These are phyloP conservation scores for Cordyceps cateniannulata DNA, from an alignment of 2,329 filamentous ascomycete genomes.

Conservation along the genomic window DNA sequence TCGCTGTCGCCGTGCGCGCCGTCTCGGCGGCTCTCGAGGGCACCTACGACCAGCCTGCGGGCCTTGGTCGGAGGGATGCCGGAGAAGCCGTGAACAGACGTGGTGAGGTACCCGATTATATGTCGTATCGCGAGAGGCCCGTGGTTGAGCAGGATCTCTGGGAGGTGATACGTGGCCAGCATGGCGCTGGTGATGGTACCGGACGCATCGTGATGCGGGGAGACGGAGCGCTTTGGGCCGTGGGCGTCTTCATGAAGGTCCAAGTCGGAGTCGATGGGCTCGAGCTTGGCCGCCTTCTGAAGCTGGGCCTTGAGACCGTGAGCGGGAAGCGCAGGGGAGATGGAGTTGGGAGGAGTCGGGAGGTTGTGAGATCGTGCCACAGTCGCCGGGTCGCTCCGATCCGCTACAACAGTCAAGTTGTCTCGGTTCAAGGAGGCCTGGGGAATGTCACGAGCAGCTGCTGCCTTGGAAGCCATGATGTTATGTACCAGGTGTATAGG, in stretches of 20 bases:
- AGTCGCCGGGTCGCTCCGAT: conserved; percentile 53
- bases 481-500: conserved; percentile 33
- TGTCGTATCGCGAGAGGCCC: conserved; percentile 91
- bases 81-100: conserved; percentile 87
- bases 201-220: conserved; percentile 58
- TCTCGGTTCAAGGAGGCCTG: conserved; percentile 56
- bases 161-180: conserved; percentile 84
- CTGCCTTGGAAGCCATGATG: conserved; percentile 59
- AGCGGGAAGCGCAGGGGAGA: conserved; percentile 80
- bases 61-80: conserved; percentile 85
- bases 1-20: conserved; percentile 59
- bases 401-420: conserved; percentile 68
- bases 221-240: conserved; percentile 31
- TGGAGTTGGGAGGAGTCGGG: conserved; percentile 90
- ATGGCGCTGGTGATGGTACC: conserved; percentile 79
- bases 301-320: conserved; percentile 69
- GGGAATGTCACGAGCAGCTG: conserved; percentile 62
- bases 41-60: conserved; percentile 83
- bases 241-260: conserved; percentile 63
- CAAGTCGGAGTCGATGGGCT: conserved; percentile 75
- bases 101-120: conserved; percentile 90
- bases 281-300: conserved; percentile 51
- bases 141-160: conserved; percentile 81
- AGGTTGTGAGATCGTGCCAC: conserved; percentile 59
- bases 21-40: conserved; percentile 71